Evolutionary conservation across 352 stramenopile genomes (phyloP).

Genomic region (Phytopythium chamaehyphon): DNA sequence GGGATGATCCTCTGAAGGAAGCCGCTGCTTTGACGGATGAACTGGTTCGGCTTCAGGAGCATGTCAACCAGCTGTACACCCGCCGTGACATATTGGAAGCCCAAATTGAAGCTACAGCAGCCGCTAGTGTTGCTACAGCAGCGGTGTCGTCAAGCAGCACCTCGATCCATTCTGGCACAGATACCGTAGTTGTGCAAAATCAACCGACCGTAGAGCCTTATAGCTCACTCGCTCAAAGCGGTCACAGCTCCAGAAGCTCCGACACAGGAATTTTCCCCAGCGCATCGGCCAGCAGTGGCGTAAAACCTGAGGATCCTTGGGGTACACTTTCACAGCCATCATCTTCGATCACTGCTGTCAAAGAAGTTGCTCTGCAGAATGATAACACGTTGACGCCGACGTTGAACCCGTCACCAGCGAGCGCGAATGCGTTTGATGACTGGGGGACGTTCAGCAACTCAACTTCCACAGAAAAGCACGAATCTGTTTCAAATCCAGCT

Average conservation of each 20-base stretch:
- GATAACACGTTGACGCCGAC: not conserved
- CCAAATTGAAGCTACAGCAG: conserved; percentile 10
- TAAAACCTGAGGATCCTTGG: conserved; percentile 2
- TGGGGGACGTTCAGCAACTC: conserved; percentile 4
- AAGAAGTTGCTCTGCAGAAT: not conserved
- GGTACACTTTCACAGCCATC: not conserved
- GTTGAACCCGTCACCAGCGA: not conserved
- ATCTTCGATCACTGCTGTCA: not conserved
- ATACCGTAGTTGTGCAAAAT: not conserved
- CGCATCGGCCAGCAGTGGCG: not conserved
- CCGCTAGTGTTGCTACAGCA: not conserved
- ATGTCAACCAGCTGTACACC: conserved; percentile 24
- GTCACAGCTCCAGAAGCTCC: conserved; percentile 4
- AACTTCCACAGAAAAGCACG: not conserved
- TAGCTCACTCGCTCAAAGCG: not conserved
- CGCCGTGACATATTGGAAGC: conserved; percentile 17
- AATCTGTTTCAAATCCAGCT: not conserved
- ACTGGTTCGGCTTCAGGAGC: conserved; percentile 37
- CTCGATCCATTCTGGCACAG: not conserved
- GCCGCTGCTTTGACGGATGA: conserved; percentile 39
- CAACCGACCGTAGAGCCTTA: not conserved
- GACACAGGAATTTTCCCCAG: conserved; percentile 1
- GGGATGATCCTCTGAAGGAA: conserved; percentile 21
- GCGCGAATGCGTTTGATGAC: not conserved
- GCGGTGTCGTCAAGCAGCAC: not conserved